Percentiles rank a stretch among this genome's conserved stretches.
phyloP scores from a whole-genome alignment of 768 basidiomycete species.

The Russula brevipes region DNA sequence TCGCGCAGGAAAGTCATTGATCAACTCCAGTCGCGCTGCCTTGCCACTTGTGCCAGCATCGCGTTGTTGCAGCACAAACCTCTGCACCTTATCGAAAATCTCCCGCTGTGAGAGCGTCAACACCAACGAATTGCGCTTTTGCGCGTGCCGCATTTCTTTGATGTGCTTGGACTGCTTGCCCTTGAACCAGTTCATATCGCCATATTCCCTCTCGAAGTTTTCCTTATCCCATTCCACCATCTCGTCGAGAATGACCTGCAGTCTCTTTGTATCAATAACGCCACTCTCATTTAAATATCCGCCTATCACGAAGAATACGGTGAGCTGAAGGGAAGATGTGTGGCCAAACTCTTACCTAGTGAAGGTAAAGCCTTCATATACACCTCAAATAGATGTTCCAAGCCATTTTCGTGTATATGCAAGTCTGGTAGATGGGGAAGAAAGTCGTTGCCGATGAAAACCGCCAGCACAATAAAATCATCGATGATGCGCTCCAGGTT shows the following conservation, averaged over 20 bases:
- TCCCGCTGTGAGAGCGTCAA: slow-evolving; percentile 69
- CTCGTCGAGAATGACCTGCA: slow-evolving; percentile 86
- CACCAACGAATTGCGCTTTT: slow-evolving; percentile 45
- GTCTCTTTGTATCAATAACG: slow-evolving; percentile 65
- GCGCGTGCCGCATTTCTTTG: slow-evolving; percentile 57
- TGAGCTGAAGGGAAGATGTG: background rate
- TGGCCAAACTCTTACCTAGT: slow-evolving; percentile 42
- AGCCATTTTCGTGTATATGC: slow-evolving; percentile 95
- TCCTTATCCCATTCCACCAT: slow-evolving; percentile 86
- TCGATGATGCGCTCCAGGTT: slow-evolving; percentile 93
- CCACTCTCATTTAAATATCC: slow-evolving; percentile 94
- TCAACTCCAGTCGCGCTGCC: slow-evolving; percentile 53
- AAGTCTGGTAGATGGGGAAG: slow-evolving; percentile 92
- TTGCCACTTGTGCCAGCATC: slow-evolving; percentile 34
- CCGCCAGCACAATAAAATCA: slow-evolving; percentile 93
- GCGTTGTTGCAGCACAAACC: slow-evolving; percentile 55
- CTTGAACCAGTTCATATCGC: slow-evolving; percentile 89
- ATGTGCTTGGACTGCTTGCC: slow-evolving; percentile 80
- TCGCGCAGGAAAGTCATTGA: slow-evolving; percentile 72
- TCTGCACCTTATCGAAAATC: slow-evolving; percentile 74
- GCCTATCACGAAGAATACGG: slow-evolving; percentile 40
- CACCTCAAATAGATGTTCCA: slow-evolving; percentile 89
- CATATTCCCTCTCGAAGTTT: slow-evolving; percentile 86
- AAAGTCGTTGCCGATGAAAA: slow-evolving; percentile 98
- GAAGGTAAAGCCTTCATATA: slow-evolving; percentile 90